Conservation (phyloP, 345 rosid genomes). For the Aquilaria sinensis region DNA sequence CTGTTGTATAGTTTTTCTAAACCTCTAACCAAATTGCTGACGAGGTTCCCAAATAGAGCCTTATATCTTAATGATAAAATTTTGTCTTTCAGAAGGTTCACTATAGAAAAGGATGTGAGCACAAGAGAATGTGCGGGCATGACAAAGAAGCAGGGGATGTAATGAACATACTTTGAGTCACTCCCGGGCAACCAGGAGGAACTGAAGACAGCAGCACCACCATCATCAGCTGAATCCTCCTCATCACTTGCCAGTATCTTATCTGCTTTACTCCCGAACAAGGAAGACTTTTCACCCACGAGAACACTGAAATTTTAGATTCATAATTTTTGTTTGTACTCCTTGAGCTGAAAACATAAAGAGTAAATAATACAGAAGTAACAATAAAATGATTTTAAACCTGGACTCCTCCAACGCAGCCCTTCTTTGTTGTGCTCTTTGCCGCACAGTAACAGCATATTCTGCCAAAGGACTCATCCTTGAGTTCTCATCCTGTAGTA, state of each 20-base stretch:
- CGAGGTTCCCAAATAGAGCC: not conserved
- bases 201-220: constrained; percentile 56
- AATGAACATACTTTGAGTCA: constrained; percentile 44
- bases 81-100: too few relatives aligned
- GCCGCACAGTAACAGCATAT: constrained; percentile 41
- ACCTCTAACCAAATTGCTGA: not conserved
- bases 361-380: not conserved
- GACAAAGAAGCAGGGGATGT: constrained; percentile 4
- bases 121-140: too few relatives aligned
- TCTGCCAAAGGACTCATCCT: constrained; percentile 66
- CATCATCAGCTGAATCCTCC: constrained; percentile 38
- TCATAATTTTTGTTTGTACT: constrained; percentile 5
- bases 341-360: not conserved
- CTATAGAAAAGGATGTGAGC: not conserved
- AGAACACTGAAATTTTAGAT: constrained; percentile 48
- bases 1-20: not conserved
- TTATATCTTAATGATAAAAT: not conserved
- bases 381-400: constrained; percentile 24
- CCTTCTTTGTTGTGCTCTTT: constrained; percentile 65
- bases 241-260: constrained; percentile 45
- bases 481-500: constrained; percentile 49
- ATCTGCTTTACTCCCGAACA: constrained; percentile 34
- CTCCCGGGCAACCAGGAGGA: constrained; percentile 85
- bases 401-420: constrained; percentile 78
- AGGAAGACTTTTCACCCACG: constrained; percentile 69